phyloP scores from a whole-genome alignment of 2,329 filamentous ascomycete species.

The Chalaropsis thielavioides region DNA sequence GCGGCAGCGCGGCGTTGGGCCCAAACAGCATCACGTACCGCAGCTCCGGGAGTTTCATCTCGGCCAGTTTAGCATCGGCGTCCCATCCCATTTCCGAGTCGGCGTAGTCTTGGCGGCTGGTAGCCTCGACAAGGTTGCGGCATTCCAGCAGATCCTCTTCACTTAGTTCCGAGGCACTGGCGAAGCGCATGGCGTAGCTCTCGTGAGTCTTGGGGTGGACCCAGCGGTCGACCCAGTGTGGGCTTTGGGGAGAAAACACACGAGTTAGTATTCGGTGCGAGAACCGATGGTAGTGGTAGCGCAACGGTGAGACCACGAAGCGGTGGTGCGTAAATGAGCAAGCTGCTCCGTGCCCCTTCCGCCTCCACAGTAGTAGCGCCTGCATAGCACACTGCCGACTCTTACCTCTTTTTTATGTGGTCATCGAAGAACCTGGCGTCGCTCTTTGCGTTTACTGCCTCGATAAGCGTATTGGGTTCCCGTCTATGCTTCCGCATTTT shows the following conservation, averaged over 20 bases:
- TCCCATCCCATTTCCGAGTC: conserved; percentile 50
- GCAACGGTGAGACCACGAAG: not conserved
- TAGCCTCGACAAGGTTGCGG: conserved; percentile 44
- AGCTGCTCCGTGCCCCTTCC: not conserved
- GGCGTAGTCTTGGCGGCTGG: conserved; percentile 50
- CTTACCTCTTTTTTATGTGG: conserved; percentile 16
- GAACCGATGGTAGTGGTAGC: not conserved
- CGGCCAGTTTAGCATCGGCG: conserved; percentile 41
- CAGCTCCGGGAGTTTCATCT: conserved; percentile 55
- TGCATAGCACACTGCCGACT: not conserved
- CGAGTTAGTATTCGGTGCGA: not conserved
- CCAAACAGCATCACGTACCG: conserved; percentile 50
- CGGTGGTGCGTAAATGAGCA: not conserved
- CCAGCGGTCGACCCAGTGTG: conserved; percentile 31
- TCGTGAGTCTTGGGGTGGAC: conserved; percentile 33
- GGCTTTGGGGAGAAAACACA: conserved; percentile 6
- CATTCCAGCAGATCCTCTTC: conserved; percentile 37
- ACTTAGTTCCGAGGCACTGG: conserved; percentile 27
- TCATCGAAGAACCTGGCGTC: conserved; percentile 40
- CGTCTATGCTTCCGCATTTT: conserved; percentile 18
- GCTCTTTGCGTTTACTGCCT: conserved; percentile 88
- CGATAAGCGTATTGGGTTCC: conserved; percentile 55
- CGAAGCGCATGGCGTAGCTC: conserved; percentile 33
- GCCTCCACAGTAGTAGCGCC: not conserved
- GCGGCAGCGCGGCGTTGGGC: conserved; percentile 14